Base-by-base conservation (phyloP, 73 alveolate genomes). In the Durusdinium trenchii region DNA sequence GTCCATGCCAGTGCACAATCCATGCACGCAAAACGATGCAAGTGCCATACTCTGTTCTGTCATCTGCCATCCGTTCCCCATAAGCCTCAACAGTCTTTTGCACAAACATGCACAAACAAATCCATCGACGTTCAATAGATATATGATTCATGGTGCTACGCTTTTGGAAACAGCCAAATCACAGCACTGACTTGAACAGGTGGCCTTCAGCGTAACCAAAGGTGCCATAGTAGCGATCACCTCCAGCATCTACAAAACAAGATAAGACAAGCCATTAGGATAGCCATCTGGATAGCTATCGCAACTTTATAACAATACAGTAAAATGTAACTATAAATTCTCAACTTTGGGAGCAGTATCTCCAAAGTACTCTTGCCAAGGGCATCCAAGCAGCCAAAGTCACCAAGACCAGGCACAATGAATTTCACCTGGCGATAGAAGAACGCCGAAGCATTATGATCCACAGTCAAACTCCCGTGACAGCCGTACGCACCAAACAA, bases 171-270 rank as follows among this genome's bases (percentile, higher is more conserved):
- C 4, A 23, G 73, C 18, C 18, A 23, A 23, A 60, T 60, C 73
- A 60, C 1, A 23, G 73, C 73, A 60, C 18, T 60, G 73, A 32
- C n/a, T n/a, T 6, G 51, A n/a, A 73, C 6, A 16, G 69, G 69
- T 73, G 69, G 83, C 95, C 95, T 86, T 54, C 48, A 26, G 79
- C 95, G 32, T 86, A 86, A 64, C 95, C 95, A 18, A 61, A 20
- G 40, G 95, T 86, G 61, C 95, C 95, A 60, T 86, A 86, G 83
- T 86, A 86, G 76, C 99, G 98, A 99, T 99, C 99, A 47, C 90
- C 90, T 79, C 12, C 32, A 5, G 26, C n/a, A 23, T 60, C n/a
- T 23, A 60, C 30, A 23, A 23, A 32, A 32, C 18, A 23, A 32
- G 73, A 60, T 23, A 60, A 60, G 30, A 32, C n/a, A 60, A 23